Evolutionary conservation across 306 rosid species (phyloP).

Genomic region (Bauhinia variegata): DNA sequence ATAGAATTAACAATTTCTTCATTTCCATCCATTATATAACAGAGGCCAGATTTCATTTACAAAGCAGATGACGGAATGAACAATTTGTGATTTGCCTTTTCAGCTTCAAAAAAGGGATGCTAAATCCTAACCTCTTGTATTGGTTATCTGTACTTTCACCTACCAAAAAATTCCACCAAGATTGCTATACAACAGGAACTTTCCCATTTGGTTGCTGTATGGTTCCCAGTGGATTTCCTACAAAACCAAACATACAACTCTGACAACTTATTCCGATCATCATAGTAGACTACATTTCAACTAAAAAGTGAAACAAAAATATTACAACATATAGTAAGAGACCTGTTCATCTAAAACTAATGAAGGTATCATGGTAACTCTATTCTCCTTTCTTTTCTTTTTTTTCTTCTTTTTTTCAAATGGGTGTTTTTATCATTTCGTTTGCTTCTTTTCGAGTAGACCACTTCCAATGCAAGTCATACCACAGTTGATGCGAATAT

Average conservation of each 20-base stretch:
- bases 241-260: constrained; percentile 54
- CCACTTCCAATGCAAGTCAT: constrained; percentile 16
- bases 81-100: constrained; percentile 56
- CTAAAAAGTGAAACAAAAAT: too few species aligned
- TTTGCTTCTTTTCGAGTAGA: constrained; percentile 23
- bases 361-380: constrained; percentile 26
- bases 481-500: constrained; percentile 22
- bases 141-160: constrained; percentile 58
- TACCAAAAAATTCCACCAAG: constrained; percentile 48
- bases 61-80: constrained; percentile 53
- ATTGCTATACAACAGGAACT: constrained; percentile 73
- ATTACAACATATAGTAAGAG: constrained; percentile 1
- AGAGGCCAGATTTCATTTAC: constrained; percentile 47
- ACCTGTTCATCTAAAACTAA: constrained; percentile 24
- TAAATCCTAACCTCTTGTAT: constrained; percentile 69
- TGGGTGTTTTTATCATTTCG: neutral
- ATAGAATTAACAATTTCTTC: constrained; percentile 29
- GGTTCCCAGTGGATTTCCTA: constrained; percentile 76
- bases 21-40: constrained; percentile 49
- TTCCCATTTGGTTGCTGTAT: constrained; percentile 75
- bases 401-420: too few species aligned
- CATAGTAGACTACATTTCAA: constrained; percentile 25
- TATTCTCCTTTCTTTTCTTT: too few species aligned
- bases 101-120: constrained; percentile 54
- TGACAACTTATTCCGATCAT: constrained; percentile 31